Base-by-base conservation (phyloP, 371 early-diverging fungal species). In the Mucor circinelloides region DNA sequence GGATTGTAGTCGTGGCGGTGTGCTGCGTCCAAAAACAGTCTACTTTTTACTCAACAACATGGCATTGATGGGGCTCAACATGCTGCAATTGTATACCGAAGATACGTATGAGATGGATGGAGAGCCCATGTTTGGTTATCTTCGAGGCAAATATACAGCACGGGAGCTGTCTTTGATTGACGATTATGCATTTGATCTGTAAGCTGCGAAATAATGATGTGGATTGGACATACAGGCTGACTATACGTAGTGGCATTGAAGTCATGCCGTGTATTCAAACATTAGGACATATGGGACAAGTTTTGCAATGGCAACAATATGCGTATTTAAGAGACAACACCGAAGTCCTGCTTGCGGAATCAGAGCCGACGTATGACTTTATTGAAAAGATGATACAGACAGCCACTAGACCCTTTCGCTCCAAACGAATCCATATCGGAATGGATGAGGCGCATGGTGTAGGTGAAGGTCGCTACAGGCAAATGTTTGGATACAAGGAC, bases 231-330 rank as follows among this genome's bases (percentile, higher is more conserved):
- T 21, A 1, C 44, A 17, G 17, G n/a, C 10, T 38, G n/a, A 46
- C 10, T 60, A 10, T 25, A n/a, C 21, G 12, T 70, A 85, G 87
- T 25, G 95, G 93, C n/a, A 91, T 94, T 48, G 95, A 94, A 70
- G 90, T 94, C 2, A 89, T 95, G 21, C 91, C 95, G 6, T 94
- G 95, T 73, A 95, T 95, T 50, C 95, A 95, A 76, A 94, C 94
- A 9, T 76, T 95, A 59, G 95, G 95, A 2, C 95, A 95, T 72
- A 68, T 95, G 67, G 95, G 95, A 0, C 95, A 95, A 69, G 86
- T 95, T 6, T 77, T 95, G 34, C 95, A 95, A 77, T 95, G 95
- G 94, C 95, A 95, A 6, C 84, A 85, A 36, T 95, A 88, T 73
- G 84, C 89, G 9, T 68, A 87, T 57, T 75, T 94, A 10, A 85